phyloP scores from a whole-genome alignment of 148 eudicot species.

The Nepenthes mirabilis region DNA sequence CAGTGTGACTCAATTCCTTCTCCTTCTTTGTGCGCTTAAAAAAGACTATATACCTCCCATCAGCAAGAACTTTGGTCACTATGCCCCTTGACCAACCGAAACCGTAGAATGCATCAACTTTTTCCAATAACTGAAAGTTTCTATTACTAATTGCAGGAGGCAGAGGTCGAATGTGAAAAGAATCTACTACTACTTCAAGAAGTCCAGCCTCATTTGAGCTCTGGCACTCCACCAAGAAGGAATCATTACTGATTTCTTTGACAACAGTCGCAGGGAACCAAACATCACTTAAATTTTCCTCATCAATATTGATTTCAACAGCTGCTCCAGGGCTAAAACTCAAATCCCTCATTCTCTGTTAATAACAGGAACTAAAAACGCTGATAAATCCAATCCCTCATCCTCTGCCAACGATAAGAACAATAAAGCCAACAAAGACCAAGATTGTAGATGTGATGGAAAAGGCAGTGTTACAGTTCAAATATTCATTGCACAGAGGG shows the following conservation, averaged over 20 bases:
- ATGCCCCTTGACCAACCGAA: slow-evolving; percentile 36
- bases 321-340: slow-evolving; percentile 18
- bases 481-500: too few species aligned
- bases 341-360: slow-evolving; percentile 23
- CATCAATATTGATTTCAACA: slow-evolving; percentile 34
- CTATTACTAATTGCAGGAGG: slow-evolving; percentile 18
- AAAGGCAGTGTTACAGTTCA: too few species aligned
- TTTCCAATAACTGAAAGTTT: slow-evolving; percentile 27
- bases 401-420: background rate
- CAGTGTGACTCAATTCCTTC: slow-evolving; percentile 22
- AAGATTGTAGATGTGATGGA: too few species aligned
- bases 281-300: slow-evolving; percentile 18
- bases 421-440: background rate
- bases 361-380: slow-evolving; percentile 14
- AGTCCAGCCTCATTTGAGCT: slow-evolving; percentile 14
- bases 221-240: slow-evolving; percentile 25
- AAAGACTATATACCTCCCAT: slow-evolving; percentile 27
- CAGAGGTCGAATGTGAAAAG: slow-evolving; percentile 26
- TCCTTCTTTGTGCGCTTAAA: slow-evolving; percentile 28
- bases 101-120: slow-evolving; percentile 34
- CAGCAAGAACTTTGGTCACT: slow-evolving; percentile 26
- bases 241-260: slow-evolving; percentile 7
- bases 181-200: slow-evolving; percentile 17
- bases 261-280: slow-evolving; percentile 12
- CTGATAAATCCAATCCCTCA: slow-evolving; percentile 22